Conservation (phyloP, 2,329 filamentous ascomycete species). For the Colletotrichum kahawae region DNA sequence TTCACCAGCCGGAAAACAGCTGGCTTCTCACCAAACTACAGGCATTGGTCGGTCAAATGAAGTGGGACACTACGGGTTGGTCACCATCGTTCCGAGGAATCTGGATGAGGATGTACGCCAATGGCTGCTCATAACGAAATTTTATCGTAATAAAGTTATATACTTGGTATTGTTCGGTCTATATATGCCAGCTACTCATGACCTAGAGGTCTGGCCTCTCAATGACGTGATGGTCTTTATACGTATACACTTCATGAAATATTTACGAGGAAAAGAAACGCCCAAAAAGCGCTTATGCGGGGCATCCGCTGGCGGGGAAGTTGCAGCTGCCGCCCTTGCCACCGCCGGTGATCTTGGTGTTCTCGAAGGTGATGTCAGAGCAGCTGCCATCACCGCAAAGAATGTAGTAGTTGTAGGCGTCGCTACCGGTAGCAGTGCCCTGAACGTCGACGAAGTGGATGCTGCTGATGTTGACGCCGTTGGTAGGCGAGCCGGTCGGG, state of each 20-base stretch:
- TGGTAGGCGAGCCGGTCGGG: constrained; percentile 14
- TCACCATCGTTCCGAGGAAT: neutral
- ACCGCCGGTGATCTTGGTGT: constrained; percentile 14
- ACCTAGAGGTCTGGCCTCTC: neutral
- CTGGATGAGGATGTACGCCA: neutral
- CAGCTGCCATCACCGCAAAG: constrained; percentile 20
- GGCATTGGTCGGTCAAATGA: neutral
- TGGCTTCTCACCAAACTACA: neutral
- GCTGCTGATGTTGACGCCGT: constrained; percentile 10
- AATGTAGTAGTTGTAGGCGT: constrained; percentile 18
- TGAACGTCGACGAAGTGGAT: constrained; percentile 10
- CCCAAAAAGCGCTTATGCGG: neutral
- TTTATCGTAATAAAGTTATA: neutral
- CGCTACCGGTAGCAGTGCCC: neutral
- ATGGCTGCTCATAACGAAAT: neutral
- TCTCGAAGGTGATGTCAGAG: constrained; percentile 12
- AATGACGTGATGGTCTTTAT: neutral
- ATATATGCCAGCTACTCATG: neutral
- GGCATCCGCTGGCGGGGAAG: constrained; percentile 18
- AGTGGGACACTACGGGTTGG: neutral
- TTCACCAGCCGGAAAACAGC: neutral
- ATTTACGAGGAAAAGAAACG: neutral
- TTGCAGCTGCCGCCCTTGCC: constrained; percentile 12
- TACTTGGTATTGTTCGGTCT: neutral
- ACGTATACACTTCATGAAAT: neutral